Conservation (phyloP, 768 basidiomycete genomes). For the Mycena albidolilacea region DNA sequence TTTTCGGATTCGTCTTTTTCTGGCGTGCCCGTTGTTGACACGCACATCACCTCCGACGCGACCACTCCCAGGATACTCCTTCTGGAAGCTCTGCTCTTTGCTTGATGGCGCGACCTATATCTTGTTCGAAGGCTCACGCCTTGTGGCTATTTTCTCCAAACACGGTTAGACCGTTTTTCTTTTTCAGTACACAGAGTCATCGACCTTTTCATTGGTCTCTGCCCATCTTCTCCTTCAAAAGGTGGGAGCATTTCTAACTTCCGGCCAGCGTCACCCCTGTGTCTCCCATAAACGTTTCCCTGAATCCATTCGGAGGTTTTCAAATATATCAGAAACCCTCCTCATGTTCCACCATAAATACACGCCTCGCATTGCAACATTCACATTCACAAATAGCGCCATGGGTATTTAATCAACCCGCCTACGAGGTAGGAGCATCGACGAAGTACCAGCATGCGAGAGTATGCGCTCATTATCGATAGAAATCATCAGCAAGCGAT, state of each 20-base stretch:
- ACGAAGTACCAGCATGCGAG: no score
- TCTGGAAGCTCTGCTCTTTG: conserved; percentile 12
- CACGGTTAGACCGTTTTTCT: conserved; percentile 32
- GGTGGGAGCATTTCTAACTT: background rate
- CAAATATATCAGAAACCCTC: background rate
- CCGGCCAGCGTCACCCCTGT: background rate
- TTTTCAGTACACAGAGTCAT: conserved; percentile 1
- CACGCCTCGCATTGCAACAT: background rate
- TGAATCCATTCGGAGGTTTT: background rate
- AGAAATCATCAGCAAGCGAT: no score
- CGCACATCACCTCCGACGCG: conserved; percentile 14
- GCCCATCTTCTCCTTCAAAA: background rate
- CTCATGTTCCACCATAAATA: background rate
- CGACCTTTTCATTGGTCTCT: conserved; percentile 9
- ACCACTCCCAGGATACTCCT: conserved; percentile 20
- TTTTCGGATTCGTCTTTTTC: background rate
- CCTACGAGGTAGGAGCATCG: no score
- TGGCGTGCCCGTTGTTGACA: background rate
- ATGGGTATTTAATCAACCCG: background rate
- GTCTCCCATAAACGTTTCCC: background rate
- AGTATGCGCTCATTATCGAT: no score
- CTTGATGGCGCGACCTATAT: conserved; percentile 18
- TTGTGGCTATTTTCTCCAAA: conserved; percentile 28
- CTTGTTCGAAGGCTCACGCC: conserved; percentile 24
- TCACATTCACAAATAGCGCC: background rate